A percentile compares a stretch with the other conserved stretches of the same genome.
phyloP scores from a whole-genome alignment of 371 early-diverging fungal genomes.

The Mucor racemosus region DNA sequence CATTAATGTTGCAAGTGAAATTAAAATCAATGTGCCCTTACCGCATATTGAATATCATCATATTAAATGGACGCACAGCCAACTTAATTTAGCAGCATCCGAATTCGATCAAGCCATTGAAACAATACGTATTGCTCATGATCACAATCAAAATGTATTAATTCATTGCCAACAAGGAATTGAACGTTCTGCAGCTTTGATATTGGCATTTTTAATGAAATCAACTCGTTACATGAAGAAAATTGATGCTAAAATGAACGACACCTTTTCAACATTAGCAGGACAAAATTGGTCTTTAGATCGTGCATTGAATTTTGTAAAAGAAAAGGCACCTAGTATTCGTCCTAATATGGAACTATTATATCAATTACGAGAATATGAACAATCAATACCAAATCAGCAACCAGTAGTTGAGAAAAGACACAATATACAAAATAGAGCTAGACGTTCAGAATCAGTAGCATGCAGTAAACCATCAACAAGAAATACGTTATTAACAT shows the following conservation, averaged over 20 bases:
- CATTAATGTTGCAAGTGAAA: slow-evolving; percentile 79
- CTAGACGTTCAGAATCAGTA: slow-evolving; percentile 10
- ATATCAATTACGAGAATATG: slow-evolving; percentile 42
- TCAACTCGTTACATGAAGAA: slow-evolving; percentile 14
- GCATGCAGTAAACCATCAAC: neutral
- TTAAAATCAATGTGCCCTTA: slow-evolving; percentile 21
- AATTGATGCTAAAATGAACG: neutral
- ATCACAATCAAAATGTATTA: slow-evolving; percentile 17
- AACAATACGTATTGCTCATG: slow-evolving; percentile 23
- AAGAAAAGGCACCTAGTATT: slow-evolving; percentile 34
- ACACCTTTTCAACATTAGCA: neutral
- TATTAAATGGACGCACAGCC: slow-evolving; percentile 39
- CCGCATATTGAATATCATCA: slow-evolving; percentile 33
- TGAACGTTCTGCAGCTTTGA: slow-evolving; percentile 39
- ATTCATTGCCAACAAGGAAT: slow-evolving; percentile 40
- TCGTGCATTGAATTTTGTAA: slow-evolving; percentile 32
- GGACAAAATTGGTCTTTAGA: slow-evolving; percentile 26
- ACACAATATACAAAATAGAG: slow-evolving; percentile 11
- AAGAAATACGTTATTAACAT: neutral
- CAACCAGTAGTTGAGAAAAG: neutral
- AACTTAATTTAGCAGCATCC: slow-evolving; percentile 26
- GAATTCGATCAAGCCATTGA: slow-evolving; percentile 36
- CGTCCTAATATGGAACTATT: slow-evolving; percentile 40
- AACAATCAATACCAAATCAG: slow-evolving; percentile 11
- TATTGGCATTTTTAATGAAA: slow-evolving; percentile 36